Evolutionary conservation across 192 early-diverging fungal genomes (phyloP).

Genomic region (Oehlia diaphana): DNA sequence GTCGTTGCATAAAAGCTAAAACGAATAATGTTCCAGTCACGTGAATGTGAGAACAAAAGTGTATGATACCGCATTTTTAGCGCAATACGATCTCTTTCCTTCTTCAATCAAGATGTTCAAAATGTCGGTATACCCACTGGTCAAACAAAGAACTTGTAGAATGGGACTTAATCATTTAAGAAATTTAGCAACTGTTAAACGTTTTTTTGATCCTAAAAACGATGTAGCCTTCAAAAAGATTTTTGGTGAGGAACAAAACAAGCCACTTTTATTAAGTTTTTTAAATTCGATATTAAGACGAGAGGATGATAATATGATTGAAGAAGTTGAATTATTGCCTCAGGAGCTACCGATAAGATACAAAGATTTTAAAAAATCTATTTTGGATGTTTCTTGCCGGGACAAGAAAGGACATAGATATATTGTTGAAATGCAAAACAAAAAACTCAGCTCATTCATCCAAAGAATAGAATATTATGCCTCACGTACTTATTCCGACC

Average conservation of each 20-base stretch:
- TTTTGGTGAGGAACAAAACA: not conserved
- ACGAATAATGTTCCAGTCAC: too few relatives aligned
- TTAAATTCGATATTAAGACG: constrained; percentile 17
- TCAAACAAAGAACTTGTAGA: too few relatives aligned
- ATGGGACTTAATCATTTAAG: too few relatives aligned
- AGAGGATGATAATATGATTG: constrained; percentile 6
- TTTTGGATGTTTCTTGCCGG: not conserved
- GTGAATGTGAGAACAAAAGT: too few relatives aligned
- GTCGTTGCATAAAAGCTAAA: too few relatives aligned
- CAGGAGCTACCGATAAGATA: not conserved
- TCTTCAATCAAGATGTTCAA: too few relatives aligned
- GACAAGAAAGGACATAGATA: constrained; percentile 7
- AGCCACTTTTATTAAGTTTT: constrained; percentile 10
- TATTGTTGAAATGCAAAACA: constrained; percentile 14
- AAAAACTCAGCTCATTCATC: not conserved
- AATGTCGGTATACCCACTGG: too few relatives aligned
- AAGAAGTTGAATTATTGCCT: constrained; percentile 10
- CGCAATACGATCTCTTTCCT: too few relatives aligned
- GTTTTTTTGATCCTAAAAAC: too few relatives aligned
- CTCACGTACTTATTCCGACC: not conserved
- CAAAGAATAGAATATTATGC: not conserved
- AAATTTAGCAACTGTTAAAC: too few relatives aligned
- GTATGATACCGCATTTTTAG: too few relatives aligned
- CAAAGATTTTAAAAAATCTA: not conserved
- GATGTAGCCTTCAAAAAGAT: too few relatives aligned